phyloP scores from a whole-genome alignment of 805 yeast species.

The Saturnispora hagleri region DNA sequence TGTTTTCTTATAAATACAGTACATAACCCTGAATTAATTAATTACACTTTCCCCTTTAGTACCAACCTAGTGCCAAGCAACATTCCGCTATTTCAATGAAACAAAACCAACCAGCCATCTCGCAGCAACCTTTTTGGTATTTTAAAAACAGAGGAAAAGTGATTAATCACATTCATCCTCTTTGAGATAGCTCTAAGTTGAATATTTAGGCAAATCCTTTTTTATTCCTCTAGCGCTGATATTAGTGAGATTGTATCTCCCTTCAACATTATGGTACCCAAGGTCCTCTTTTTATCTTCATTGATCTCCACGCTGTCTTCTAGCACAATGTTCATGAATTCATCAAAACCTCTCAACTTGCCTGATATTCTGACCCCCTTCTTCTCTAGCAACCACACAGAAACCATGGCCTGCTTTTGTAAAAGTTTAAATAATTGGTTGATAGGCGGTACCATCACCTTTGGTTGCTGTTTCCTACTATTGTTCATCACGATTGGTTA shows the following conservation, averaged over 20 bases:
- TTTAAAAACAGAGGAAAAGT: background rate
- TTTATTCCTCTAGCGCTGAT: slow-evolving; percentile 22
- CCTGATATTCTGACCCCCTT: slow-evolving; percentile 71
- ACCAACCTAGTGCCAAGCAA: background rate
- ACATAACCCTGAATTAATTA: background rate
- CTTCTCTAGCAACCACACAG: slow-evolving; percentile 88
- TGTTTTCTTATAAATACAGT: background rate
- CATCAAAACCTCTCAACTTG: slow-evolving; percentile 85
- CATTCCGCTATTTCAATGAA: background rate
- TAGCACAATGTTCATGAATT: slow-evolving; percentile 78
- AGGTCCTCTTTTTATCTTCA: slow-evolving; percentile 31
- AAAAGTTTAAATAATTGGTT: slow-evolving; percentile 80
- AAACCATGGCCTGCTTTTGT: slow-evolving; percentile 72
- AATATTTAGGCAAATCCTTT: background rate
- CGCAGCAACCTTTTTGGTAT: background rate
- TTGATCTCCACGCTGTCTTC: slow-evolving; percentile 62
- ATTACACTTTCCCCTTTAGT: background rate
- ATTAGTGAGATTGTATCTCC: slow-evolving; percentile 92
- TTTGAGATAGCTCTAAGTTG: too few species aligned
- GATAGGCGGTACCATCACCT: slow-evolving; percentile 78
- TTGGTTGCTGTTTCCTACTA: background rate
- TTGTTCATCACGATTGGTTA: background rate
- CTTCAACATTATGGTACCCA: slow-evolving; percentile 74
- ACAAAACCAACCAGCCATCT: background rate
- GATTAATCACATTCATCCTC: slow-evolving; percentile 5